Base-by-base conservation (phyloP, 2,329 filamentous ascomycete species). In the Epichloe typhina region DNA sequence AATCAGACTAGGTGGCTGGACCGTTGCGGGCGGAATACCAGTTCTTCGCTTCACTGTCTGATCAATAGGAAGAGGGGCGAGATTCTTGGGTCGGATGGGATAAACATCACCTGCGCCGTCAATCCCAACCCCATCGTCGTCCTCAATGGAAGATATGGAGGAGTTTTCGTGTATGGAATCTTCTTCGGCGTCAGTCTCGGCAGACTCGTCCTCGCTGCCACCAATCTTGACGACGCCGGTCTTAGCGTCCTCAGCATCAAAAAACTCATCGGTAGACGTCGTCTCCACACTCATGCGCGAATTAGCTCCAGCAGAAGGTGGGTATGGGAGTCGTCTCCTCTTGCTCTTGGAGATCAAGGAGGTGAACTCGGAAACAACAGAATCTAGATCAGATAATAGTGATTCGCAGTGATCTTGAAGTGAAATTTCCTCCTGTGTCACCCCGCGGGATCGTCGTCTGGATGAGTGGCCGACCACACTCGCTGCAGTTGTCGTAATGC, bases 261-360 rank as follows among this genome's bases (percentile, higher is more conserved):
- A 98, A 97, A 97, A 98, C 63, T 97, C 91, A 51, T 95, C 87
- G 2, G 86, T 84, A 21, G 77, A 77, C 4, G 83, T 76, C 0
- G 89, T 95, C 55, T 95, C 90, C 50, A 94, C 79, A 61, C 89
- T 95, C 60, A 77, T 73, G 38, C 76, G 70, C 8, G 72, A 69
- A 47, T 57, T 65, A 43, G 57, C 66, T 33, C 64, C 70, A 4
- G 75, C 66, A 7, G 80, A 74, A 19, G 68, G 59, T 5, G 82
- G 73, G 12, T 69, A 65, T 5, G 76, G 75, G 50, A 79, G 69
- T 42, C 90, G 80, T 47, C 90, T 78, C 39, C 85, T 80, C 65
- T 93, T 95, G 68, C 83, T 94, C 61, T 86, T 85, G 7, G 77
- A 70, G 49, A 97, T 76, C 9, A 98, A 71, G 9, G 75, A 72